These are phyloP conservation scores for Monosporascus sp. DNA, from an alignment of 2,329 filamentous ascomycete genomes.

Conservation along the genomic window DNA sequence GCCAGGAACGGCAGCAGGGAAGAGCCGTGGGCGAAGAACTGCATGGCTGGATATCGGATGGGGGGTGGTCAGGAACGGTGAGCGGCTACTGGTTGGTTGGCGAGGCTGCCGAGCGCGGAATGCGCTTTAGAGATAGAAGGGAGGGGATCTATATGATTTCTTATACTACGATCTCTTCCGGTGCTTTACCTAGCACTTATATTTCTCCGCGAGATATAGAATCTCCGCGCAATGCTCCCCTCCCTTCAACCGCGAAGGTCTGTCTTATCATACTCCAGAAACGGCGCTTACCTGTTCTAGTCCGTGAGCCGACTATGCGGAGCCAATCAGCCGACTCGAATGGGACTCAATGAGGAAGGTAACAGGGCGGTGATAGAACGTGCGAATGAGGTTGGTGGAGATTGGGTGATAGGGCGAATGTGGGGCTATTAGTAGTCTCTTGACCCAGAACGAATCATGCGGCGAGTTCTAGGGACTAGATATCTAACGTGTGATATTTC, in stretches of 20 bases:
- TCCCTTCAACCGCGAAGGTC: not conserved
- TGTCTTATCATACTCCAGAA: not conserved
- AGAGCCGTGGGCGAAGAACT: constrained; percentile 6
- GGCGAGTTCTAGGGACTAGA: constrained; percentile 1
- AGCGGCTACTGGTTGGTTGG: not conserved
- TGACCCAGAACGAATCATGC: not conserved
- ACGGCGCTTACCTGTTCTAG: constrained; percentile 12
- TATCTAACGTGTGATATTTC: not conserved
- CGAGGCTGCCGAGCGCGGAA: constrained; percentile 1
- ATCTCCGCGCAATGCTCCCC: not conserved
- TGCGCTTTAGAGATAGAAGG: not conserved
- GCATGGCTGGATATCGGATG: constrained; percentile 7
- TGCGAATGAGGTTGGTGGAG: constrained; percentile 21
- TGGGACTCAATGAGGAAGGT: constrained; percentile 18
- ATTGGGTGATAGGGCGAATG: constrained; percentile 7
- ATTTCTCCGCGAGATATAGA: not conserved
- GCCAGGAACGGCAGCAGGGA: constrained; percentile 19
- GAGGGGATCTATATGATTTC: not conserved
- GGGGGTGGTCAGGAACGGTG: not conserved
- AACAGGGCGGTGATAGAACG: constrained; percentile 12
- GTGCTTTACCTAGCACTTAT: not conserved
- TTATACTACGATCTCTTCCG: not conserved
- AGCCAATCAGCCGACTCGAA: constrained; percentile 1
- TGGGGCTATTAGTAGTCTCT: not conserved
- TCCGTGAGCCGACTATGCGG: constrained; percentile 13